A percentile compares a stretch with the other conserved stretches of the same genome.
Conservation (phyloP, 164 flowering plant species). For the Taxillus chinensis region DNA sequence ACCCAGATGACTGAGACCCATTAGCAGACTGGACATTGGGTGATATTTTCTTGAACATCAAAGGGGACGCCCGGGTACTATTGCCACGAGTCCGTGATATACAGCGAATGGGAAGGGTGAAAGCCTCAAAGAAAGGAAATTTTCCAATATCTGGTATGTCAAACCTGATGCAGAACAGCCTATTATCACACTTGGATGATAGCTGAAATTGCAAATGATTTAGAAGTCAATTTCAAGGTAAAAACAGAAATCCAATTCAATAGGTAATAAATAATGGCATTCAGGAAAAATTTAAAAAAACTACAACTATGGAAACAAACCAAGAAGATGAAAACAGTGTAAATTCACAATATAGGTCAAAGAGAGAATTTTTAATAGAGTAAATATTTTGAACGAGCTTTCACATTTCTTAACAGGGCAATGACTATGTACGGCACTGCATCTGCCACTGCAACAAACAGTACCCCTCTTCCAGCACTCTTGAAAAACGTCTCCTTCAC, state of each 20-base stretch:
- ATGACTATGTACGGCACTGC: no score
- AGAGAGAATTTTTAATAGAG: no score
- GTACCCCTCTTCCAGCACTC: no score
- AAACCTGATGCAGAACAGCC: conserved; percentile 65
- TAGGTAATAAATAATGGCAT: no score
- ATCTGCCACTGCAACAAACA: no score
- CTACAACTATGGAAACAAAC: background rate
- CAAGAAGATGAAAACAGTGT: background rate
- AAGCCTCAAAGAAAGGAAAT: conserved; percentile 57
- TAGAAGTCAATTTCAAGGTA: background rate
- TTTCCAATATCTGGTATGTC: conserved; percentile 27
- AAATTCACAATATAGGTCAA: background rate
- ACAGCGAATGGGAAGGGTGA: conserved; percentile 64
- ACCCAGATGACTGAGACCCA: conserved; percentile 29
- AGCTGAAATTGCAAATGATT: conserved; percentile 42
- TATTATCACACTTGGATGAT: conserved; percentile 80
- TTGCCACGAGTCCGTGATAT: conserved; percentile 42
- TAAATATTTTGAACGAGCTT: no score
- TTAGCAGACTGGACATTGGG: conserved; percentile 19
- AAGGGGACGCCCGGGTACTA: conserved; percentile 25
- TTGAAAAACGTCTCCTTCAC: no score
- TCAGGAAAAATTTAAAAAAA: background rate
- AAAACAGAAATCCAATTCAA: background rate
- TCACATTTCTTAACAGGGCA: no score
- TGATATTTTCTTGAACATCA: conserved; percentile 31